Evolutionary conservation across 1,284 basidiomycete genomes (phyloP), one percentile per base, ranked within the genome.

Genomic region (Apiotrichum akiyoshidainum): DNA sequence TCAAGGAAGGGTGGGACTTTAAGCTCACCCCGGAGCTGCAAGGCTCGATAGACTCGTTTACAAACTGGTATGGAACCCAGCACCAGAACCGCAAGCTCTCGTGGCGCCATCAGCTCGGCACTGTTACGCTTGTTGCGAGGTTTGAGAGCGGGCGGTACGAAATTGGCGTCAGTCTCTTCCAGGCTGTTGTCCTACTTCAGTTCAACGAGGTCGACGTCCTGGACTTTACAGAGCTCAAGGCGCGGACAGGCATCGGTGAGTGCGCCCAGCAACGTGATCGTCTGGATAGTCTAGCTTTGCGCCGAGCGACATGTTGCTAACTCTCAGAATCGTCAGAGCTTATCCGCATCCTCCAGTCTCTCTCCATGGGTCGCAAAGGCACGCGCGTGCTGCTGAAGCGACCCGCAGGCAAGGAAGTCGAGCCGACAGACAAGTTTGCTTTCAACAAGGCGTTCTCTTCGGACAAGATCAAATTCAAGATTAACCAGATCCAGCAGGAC

Each of bases 401-500:
- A 9, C 92, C 95, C 0, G 77, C 79, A 1, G 89, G 91, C 5
- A 86, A 84, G 68, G 92, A 96, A 21, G 87, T 99, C 40, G 75
- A 86, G 35, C 84, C 88, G 44, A 80, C 76, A 0, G 95, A 98
- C 73, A 75, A 84, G 54, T 95, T 99, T 74, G 75, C 77, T 37
- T 90, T 89, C 80, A 97, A 98, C 76, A 81, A 85, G 48, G 85
- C 84, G 17, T 96, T 98, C 75, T 85, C 86, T 45, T 90, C 95
- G 71, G 83, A 87, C 10, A 83, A 86, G 26, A 80, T 86, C 51
- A 89, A 87, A 67, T 85, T 99, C 49, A 89, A 91, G 75, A 95
- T 99, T 80, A 97, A 95, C 72, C 91, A 93, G 53, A 96, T 99
- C 63, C 95, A 98, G 77, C 88, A 88, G 48, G 92, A 93, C 72